phyloP scores from a whole-genome alignment of 1,284 basidiomycete genomes.

The Tetrapyrgos nigripes region DNA sequence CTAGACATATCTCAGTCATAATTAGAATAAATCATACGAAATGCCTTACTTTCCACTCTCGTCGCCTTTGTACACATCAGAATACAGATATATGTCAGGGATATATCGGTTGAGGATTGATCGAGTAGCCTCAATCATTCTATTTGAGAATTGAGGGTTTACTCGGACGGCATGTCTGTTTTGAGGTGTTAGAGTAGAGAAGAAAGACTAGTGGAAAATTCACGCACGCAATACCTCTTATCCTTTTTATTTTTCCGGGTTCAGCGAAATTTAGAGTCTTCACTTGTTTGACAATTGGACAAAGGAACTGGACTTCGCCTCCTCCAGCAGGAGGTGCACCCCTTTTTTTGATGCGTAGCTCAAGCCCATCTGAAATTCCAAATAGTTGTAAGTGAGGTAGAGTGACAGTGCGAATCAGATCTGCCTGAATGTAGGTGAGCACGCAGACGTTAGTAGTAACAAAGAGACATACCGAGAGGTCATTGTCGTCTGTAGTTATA shows the following conservation, averaged over 20 bases:
- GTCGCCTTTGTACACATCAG: constrained; percentile 97
- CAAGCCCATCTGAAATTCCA: constrained; percentile 86
- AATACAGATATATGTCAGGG: constrained; percentile 98
- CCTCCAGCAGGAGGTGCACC: constrained; percentile 93
- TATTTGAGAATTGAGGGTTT: constrained; percentile 95
- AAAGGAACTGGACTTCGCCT: constrained; percentile 93
- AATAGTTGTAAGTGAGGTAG: constrained; percentile 93
- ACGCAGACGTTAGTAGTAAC: constrained; percentile 1
- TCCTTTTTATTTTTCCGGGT: constrained; percentile 90
- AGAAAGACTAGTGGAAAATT: not conserved
- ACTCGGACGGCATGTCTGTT: constrained; percentile 93
- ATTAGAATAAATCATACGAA: not conserved
- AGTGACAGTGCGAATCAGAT: constrained; percentile 91
- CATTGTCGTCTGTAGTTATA: constrained; percentile 89
- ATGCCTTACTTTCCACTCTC: constrained; percentile 90
- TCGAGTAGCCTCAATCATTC: constrained; percentile 95
- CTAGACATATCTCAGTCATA: constrained; percentile 44
- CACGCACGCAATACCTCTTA: constrained; percentile 92
- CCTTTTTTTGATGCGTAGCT: constrained; percentile 90
- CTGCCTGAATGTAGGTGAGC: constrained; percentile 61
- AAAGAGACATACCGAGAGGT: constrained; percentile 75
- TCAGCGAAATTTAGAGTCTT: constrained; percentile 94
- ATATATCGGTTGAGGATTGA: constrained; percentile 95
- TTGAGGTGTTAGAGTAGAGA: not conserved
- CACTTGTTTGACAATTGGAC: constrained; percentile 88